Evolutionary conservation across 2,329 filamentous ascomycete species (phyloP).

Genomic region (Venturia aucupariae): DNA sequence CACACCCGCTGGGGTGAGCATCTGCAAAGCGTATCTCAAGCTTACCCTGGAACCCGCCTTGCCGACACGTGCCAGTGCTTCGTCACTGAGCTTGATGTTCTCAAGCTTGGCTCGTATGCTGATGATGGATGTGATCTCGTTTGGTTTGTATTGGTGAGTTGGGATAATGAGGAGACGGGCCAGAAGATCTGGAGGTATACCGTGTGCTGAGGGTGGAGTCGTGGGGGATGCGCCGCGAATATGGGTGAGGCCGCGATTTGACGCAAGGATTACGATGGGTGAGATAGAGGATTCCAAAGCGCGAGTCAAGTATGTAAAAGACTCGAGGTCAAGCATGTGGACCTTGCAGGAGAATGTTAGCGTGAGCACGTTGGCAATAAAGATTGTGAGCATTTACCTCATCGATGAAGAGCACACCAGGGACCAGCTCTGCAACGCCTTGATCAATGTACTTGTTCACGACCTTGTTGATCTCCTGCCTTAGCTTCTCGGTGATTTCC

Average conservation of each 20-base stretch:
- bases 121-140: slow-evolving; percentile 90
- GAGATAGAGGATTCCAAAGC: slow-evolving; percentile 93
- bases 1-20: slow-evolving; percentile 84
- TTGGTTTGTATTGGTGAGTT: slow-evolving; percentile 76
- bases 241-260: slow-evolving; percentile 87
- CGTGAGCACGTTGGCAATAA: slow-evolving; percentile 19
- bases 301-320: slow-evolving; percentile 97
- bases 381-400: slow-evolving; percentile 52
- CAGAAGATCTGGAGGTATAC: slow-evolving; percentile 87
- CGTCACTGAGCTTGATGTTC: slow-evolving; percentile 66
- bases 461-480: slow-evolving; percentile 96
- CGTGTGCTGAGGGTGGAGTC: slow-evolving; percentile 62
- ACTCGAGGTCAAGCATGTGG: slow-evolving; percentile 99
- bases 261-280: slow-evolving; percentile 93
- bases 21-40: slow-evolving; percentile 83
- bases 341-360: slow-evolving; percentile 47
- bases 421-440: slow-evolving; percentile 94
- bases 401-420: slow-evolving; percentile 95
- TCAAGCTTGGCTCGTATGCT: slow-evolving; percentile 75
- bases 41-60: slow-evolving; percentile 83
- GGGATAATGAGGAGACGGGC: slow-evolving; percentile 92
- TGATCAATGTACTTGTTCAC: slow-evolving; percentile 99
- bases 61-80: slow-evolving; percentile 78
- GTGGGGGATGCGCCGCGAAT: slow-evolving; percentile 66
- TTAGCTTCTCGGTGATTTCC: slow-evolving; percentile 95